Base-by-base conservation (phyloP, 495 filamentous ascomycete genomes). In the Talaromyces liani region DNA sequence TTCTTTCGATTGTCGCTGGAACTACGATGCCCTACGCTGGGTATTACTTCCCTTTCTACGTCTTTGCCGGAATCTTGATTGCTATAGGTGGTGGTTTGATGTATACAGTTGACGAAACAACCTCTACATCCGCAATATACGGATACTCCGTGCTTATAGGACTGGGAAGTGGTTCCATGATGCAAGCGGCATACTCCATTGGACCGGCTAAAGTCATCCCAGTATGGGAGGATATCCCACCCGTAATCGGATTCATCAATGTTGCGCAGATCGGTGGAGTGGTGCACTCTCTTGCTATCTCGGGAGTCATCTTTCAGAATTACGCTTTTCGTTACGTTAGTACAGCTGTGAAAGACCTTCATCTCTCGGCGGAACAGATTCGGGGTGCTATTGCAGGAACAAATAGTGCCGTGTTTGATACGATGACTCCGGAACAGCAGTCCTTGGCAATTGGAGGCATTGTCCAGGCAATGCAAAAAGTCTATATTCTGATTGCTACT, bases 71-170 rank as follows among this genome's bases (percentile, higher is more conserved):
- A 5, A 16, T 27, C 22, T 47, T 61, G 6, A 14, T 33, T 6
- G 12, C 36, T 24, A n/a, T 51, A 12, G 59, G 59, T 33, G 25
- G 14, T 18, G 12, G 25, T 10, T 25, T 53, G 18, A 53, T 53
- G 49, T 53, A 53, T 5, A 59, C 68, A 29, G 72, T 83, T 61
- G 64, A 76, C 18, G 61, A 66, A n/a, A 49, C 68, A 25, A 78
- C 79, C 3, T 56, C 69, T 12, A 67, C 69, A 1, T 71, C 67
- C 6, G 63, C 63, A 12, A 77, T 87, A 24, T 88, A 87, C 69
- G 85, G 85, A 33, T 80, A 80, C 61, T 73, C 68, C 9, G 69
- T 84, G 3, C 60, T 88, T 12, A 67, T 84, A 12, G 84, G 77
- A 12, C 58, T 85, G 41, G 87, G 86, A 1, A 65, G 63, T 12